These are phyloP conservation scores for Musa schizocarpa DNA, from an alignment of 176 grass and related monocot species.

Conservation along the genomic window DNA sequence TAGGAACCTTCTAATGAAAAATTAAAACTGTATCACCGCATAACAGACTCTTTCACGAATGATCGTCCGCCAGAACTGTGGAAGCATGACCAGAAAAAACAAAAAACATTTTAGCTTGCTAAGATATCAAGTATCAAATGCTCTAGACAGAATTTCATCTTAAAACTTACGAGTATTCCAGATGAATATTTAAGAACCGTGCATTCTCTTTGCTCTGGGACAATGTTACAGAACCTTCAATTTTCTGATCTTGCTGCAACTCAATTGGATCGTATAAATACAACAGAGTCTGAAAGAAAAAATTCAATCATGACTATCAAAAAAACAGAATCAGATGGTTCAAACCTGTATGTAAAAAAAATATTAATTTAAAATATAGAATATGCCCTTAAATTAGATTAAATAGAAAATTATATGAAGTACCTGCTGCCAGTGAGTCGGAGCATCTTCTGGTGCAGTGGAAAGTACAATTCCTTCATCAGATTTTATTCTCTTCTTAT, in stretches of 20 bases:
- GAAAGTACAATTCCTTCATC: constrained; percentile 72
- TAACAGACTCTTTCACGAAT: constrained; percentile 71
- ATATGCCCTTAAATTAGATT: background rate
- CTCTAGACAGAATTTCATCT: constrained; percentile 9
- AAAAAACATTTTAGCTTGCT: background rate
- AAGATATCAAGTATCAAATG: constrained; percentile 4
- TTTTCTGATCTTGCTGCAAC: constrained; percentile 77
- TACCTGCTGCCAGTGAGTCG: constrained; percentile 98
- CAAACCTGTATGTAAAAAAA: background rate
- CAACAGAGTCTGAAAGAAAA: constrained; percentile 47
- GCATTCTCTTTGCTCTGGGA: constrained; percentile 70
- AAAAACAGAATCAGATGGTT: background rate
- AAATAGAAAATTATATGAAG: background rate
- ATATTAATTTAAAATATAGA: background rate
- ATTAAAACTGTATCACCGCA: constrained; percentile 36
- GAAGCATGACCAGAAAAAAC: background rate
- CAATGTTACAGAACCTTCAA: constrained; percentile 90
- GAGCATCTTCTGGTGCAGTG: constrained; percentile 87
- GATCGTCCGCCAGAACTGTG: constrained; percentile 67
- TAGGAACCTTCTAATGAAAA: background rate
- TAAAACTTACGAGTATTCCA: constrained; percentile 71
- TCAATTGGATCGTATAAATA: constrained; percentile 89
- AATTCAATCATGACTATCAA: background rate
- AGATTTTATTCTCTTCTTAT: constrained; percentile 51
- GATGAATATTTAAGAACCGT: constrained; percentile 74